These are phyloP conservation scores for Malassezia vespertilionis DNA, from an alignment of 1,284 basidiomycete genomes.

Conservation along the genomic window DNA sequence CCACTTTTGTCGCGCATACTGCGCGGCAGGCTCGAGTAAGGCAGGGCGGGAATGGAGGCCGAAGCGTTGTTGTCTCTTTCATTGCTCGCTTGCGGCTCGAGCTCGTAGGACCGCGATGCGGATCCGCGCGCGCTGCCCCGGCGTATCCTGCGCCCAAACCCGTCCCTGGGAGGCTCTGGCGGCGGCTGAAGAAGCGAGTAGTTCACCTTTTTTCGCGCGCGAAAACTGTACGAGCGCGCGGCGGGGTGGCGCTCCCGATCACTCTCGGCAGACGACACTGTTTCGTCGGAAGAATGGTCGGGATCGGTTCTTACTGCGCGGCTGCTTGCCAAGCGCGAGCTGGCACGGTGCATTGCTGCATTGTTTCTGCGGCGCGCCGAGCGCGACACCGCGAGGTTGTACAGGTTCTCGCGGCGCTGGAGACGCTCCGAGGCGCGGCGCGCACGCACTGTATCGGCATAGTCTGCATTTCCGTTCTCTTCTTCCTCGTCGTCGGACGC, in stretches of 20 bases:
- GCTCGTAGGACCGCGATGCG: conserved; percentile 15
- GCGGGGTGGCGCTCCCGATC: conserved; percentile 30
- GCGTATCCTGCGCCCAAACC: conserved; percentile 32
- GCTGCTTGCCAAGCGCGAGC: conserved; percentile 1
- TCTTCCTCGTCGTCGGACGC: conserved; percentile 34
- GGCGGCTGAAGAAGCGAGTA: conserved; percentile 40
- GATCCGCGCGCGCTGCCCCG: conserved; percentile 5
- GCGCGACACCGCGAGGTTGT: conserved; percentile 19
- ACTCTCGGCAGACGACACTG: conserved; percentile 21
- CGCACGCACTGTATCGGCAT: conserved; percentile 15
- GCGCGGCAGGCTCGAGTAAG: conserved; percentile 23
- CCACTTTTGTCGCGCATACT: conserved; percentile 18
- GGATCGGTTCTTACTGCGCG: conserved; percentile 15
- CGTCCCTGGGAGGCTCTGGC: conserved; percentile 28
- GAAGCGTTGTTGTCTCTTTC: too few relatives aligned
- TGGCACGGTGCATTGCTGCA: conserved; percentile 9
- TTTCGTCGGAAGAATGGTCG: conserved; percentile 23
- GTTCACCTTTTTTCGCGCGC: conserved; percentile 43
- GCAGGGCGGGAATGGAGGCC: conserved; percentile 22
- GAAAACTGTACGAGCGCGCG: conserved; percentile 34
- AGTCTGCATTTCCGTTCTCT: conserved; percentile 29
- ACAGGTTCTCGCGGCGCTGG: conserved; percentile 14
- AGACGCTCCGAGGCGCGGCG: conserved; percentile 9
- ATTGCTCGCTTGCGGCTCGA: neutral
- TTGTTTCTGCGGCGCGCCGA: conserved; percentile 4